Evolutionary conservation across 2,329 filamentous ascomycete species (phyloP).

Genomic region (Fusarium brachygibbosum): DNA sequence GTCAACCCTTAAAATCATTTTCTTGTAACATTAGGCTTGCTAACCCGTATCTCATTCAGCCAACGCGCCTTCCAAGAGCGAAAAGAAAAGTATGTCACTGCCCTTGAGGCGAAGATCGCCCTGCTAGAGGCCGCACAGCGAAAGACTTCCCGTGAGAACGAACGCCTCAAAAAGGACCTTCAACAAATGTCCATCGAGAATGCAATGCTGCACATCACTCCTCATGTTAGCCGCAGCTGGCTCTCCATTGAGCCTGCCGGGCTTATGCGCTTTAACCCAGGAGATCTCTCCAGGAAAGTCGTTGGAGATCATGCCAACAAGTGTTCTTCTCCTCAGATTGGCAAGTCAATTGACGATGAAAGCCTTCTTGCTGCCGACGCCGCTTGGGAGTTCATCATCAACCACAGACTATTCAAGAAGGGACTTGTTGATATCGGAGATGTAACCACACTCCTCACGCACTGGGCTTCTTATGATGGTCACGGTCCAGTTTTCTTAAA

Average conservation of each 20-base stretch:
- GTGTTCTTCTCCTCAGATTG: not conserved
- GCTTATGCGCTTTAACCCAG: not conserved
- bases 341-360: not conserved
- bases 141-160: not conserved
- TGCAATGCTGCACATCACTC: not conserved
- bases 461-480: not conserved
- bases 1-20: not conserved
- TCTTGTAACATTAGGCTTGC: not conserved
- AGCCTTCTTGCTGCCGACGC: not conserved
- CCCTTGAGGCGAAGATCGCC: not conserved
- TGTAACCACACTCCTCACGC: not conserved
- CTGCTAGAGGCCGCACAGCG: not conserved
- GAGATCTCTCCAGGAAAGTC: not conserved
- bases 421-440: constrained; percentile 4
- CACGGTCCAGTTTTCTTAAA: not conserved
- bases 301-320: not conserved
- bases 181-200: not conserved
- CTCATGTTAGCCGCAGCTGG: not conserved
- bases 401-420: not conserved
- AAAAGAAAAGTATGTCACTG: not conserved
- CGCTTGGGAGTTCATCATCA: not conserved
- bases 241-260: not conserved
- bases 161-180: not conserved
- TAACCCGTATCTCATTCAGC: not conserved
- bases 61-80: constrained; percentile 4